Evolutionary conservation across 2,329 filamentous ascomycete genomes (phyloP).

Genomic region (Diaporthe amygdali): DNA sequence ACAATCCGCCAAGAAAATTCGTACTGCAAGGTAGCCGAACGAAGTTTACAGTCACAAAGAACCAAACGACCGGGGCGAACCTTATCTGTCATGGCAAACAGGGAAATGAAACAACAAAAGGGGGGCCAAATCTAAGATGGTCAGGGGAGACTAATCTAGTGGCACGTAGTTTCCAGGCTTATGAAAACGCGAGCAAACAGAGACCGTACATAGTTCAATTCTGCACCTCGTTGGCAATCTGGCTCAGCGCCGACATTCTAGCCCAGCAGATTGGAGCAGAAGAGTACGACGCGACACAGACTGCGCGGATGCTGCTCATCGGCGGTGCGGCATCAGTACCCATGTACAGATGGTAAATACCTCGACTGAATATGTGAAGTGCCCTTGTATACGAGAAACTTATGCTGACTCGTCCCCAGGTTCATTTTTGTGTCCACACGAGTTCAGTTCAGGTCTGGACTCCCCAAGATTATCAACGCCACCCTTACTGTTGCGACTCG

Average conservation of each 20-base stretch:
- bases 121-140: not conserved
- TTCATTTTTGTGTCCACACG: not conserved
- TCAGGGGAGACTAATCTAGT: not conserved
- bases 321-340: not conserved
- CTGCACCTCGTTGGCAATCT: not conserved
- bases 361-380: not conserved
- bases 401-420: not conserved
- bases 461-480: not conserved
- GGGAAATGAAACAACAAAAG: not conserved
- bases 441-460: not conserved
- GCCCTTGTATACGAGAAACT: fast-evolving
- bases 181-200: not conserved
- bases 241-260: not conserved
- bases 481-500: not conserved
- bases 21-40: not conserved
- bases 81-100: too few relatives aligned
- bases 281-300: not conserved
- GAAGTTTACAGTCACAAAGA: not conserved
- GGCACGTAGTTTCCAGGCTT: not conserved
- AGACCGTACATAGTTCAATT: not conserved
- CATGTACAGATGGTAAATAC: not conserved
- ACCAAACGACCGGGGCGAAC: not conserved
- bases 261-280: not conserved
- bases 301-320: not conserved
- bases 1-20: too few relatives aligned